Percentiles rank a stretch among this genome's conserved stretches.
phyloP scores from a whole-genome alignment of 1,284 basidiomycete genomes.

The Papiliotrema nemorosa region DNA sequence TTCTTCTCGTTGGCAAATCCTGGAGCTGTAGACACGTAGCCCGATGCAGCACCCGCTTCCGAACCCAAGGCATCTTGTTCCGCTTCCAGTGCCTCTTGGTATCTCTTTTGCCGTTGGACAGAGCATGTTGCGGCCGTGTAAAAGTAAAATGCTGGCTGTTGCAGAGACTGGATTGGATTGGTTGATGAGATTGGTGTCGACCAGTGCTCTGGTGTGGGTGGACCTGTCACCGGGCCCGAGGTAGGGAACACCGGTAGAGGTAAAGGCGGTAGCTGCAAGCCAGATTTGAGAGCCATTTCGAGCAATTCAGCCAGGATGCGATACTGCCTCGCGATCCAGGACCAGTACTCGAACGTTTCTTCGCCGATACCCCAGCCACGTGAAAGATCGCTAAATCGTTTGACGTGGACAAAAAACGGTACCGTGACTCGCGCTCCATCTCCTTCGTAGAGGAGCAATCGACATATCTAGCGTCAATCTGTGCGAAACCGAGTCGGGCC shows the following conservation, averaged over 20 bases:
- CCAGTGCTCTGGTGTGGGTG: conserved; percentile 31
- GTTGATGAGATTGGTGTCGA: conserved; percentile 39
- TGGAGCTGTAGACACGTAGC: conserved; percentile 40
- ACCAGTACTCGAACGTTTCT: conserved; percentile 95
- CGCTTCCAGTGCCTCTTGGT: conserved; percentile 55
- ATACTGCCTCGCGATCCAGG: conserved; percentile 91
- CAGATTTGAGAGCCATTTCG: conserved; percentile 69
- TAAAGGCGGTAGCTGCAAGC: conserved; percentile 62
- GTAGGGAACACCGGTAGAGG: conserved; percentile 40
- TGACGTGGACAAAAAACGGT: conserved; percentile 78
- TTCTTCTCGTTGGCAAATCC: conserved; percentile 78
- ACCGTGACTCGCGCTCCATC: conserved; percentile 72
- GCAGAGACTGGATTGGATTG: conserved; percentile 58
- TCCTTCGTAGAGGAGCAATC: conserved; percentile 82
- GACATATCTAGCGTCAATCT: conserved; percentile 61
- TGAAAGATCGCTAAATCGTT: conserved; percentile 80
- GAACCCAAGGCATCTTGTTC: conserved; percentile 20
- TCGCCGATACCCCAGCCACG: conserved; percentile 96
- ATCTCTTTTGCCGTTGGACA: conserved; percentile 66
- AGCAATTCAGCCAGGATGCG: conserved; percentile 82
- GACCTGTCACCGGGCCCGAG: conserved; percentile 14
- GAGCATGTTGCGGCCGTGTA: conserved; percentile 81
- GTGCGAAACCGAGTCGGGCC: conserved; percentile 16
- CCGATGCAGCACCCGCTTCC: conserved; percentile 28
- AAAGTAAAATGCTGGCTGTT: conserved; percentile 87